phyloP scores from a whole-genome alignment of 352 stramenopile genomes.

The Globisporangium nodosum region DNA sequence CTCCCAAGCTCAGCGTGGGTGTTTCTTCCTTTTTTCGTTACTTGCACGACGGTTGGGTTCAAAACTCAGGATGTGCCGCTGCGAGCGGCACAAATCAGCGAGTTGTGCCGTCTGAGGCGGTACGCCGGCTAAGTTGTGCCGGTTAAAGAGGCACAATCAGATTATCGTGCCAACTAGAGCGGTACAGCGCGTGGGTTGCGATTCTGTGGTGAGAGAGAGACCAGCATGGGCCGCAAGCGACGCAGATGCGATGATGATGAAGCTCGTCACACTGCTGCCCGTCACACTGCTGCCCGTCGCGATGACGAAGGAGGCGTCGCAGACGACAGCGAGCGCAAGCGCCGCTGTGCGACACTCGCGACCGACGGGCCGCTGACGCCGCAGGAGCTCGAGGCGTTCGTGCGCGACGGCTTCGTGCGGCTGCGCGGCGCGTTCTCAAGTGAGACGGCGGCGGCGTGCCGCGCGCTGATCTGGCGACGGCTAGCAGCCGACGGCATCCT shows the following conservation, averaged over 20 bases:
- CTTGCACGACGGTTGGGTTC: not conserved
- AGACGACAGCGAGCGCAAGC: not conserved
- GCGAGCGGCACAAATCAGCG: not conserved
- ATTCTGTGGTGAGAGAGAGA: not conserved
- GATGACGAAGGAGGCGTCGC: too few species aligned
- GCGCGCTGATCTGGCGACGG: conserved; percentile 41
- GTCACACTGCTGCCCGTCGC: too few species aligned
- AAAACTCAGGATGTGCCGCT: not conserved
- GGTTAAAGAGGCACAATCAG: not conserved
- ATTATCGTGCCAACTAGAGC: not conserved
- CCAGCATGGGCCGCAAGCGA: conserved; percentile 1
- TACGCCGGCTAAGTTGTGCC: too few species aligned
- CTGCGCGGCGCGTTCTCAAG: conserved; percentile 43
- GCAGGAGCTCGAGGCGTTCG: conserved; percentile 40
- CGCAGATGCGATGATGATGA: not conserved
- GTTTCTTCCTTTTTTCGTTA: not conserved
- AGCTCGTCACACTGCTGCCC: too few species aligned
- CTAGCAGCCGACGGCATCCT: conserved; percentile 30
- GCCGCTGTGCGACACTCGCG: too few species aligned
- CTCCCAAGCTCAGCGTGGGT: not conserved
- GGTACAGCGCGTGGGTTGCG: not conserved
- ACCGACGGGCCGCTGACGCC: conserved; percentile 12
- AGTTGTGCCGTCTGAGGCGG: too few species aligned
- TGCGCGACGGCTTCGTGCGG: conserved; percentile 67
- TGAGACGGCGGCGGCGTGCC: conserved; percentile 33